Evolutionary conservation across 257 asterid species (phyloP).

Genomic region (Cordia subcordata): DNA sequence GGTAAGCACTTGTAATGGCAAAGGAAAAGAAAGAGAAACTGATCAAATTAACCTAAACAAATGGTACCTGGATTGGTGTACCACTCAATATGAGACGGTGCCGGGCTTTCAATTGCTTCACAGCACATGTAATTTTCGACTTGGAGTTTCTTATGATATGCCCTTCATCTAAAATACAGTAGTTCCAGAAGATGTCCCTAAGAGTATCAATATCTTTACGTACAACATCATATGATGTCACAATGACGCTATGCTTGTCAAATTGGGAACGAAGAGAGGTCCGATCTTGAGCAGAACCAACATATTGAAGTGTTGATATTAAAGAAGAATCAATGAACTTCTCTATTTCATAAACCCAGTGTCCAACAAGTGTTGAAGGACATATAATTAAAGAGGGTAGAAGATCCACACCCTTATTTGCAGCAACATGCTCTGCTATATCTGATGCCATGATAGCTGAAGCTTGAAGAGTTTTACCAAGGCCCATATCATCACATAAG

Average conservation of each 20-base stretch:
- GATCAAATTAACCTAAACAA: not conserved
- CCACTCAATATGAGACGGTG: slow-evolving; percentile 99
- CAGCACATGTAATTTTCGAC: slow-evolving; percentile 91
- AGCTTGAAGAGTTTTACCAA: slow-evolving; percentile 98
- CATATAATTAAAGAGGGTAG: slow-evolving; percentile 90
- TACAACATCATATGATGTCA: slow-evolving; percentile 90
- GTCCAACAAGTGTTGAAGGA: slow-evolving; percentile 98
- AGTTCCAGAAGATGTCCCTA: slow-evolving; percentile 72
- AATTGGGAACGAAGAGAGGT: slow-evolving; percentile 57
- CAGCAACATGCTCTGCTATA: slow-evolving; percentile 76
- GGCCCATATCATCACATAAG: slow-evolving; percentile 99
- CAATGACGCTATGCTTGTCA: slow-evolving; percentile 68
- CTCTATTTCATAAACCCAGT: slow-evolving; percentile 98
- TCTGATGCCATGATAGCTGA: slow-evolving; percentile 94
- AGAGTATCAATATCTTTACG: slow-evolving; percentile 91
- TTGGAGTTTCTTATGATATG: slow-evolving; percentile 88
- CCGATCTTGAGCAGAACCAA: slow-evolving; percentile 96
- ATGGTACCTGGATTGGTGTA: slow-evolving; percentile 92
- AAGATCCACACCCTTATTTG: slow-evolving; percentile 41
- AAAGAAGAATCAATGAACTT: slow-evolving; percentile 92
- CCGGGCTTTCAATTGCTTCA: slow-evolving; percentile 87
- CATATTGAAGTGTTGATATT: slow-evolving; percentile 83
- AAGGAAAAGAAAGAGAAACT: not conserved
- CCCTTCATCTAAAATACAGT: slow-evolving; percentile 96
- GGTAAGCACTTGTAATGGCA: slow-evolving; percentile 27